phyloP scores from a whole-genome alignment of 2,329 filamentous ascomycete genomes.

The Blumeria graminis region DNA sequence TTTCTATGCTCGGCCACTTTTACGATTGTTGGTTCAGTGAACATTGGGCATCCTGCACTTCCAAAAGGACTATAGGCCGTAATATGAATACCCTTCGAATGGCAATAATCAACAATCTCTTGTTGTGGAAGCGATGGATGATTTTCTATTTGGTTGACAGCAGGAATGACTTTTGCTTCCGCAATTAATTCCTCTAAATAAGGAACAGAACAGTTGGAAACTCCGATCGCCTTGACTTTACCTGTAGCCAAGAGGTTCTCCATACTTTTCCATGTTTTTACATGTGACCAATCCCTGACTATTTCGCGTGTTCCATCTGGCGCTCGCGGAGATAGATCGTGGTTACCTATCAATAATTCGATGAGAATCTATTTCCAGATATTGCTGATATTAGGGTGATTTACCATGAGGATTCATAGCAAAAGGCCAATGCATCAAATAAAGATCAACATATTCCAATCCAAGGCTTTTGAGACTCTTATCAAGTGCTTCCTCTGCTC shows the following conservation, averaged over 20 bases:
- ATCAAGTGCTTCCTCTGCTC: constrained; percentile 43
- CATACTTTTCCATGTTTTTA: constrained; percentile 56
- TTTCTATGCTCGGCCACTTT: constrained; percentile 40
- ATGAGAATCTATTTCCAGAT: not conserved
- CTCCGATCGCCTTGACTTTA: constrained; percentile 27
- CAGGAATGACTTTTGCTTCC: constrained; percentile 23
- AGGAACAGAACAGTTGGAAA: constrained; percentile 16
- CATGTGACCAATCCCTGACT: constrained; percentile 40
- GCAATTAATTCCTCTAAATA: constrained; percentile 17
- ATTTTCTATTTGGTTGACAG: constrained; percentile 35
- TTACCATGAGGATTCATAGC: constrained; percentile 54
- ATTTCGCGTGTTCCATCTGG: constrained; percentile 54
- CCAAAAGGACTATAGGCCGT: constrained; percentile 25
- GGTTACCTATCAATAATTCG: constrained; percentile 25
- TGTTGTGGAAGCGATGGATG: constrained; percentile 32
- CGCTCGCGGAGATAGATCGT: constrained; percentile 51
- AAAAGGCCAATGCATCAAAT: constrained; percentile 63
- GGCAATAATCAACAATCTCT: constrained; percentile 26
- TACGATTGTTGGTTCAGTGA: constrained; percentile 34
- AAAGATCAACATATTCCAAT: constrained; percentile 61
- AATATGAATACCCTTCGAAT: constrained; percentile 24
- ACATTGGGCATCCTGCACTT: constrained; percentile 19
- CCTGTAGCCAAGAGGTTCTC: constrained; percentile 38
- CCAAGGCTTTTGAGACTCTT: constrained; percentile 50
- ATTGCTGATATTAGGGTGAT: not conserved